Conservation (phyloP, 2,329 filamentous ascomycete genomes). For the Cordyceps fumosorosea region DNA sequence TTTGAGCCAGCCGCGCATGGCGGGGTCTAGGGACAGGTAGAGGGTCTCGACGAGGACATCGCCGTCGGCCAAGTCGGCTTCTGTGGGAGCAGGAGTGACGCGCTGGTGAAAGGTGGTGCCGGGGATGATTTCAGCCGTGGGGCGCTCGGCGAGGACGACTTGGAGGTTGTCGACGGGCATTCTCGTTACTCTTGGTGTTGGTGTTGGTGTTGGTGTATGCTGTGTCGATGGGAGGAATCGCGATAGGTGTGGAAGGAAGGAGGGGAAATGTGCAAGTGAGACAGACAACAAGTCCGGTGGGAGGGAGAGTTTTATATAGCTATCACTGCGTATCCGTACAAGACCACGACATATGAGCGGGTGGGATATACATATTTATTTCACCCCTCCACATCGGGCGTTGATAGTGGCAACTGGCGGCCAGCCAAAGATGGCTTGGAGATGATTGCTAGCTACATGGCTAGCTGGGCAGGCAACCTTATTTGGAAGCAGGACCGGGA, state of each 20-base stretch:
- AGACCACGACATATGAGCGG: neutral
- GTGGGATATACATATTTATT: neutral
- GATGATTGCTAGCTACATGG: neutral
- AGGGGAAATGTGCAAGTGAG: too few relatives aligned
- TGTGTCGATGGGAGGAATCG: neutral
- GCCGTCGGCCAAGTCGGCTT: constrained; percentile 52
- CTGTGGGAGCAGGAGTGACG: constrained; percentile 42
- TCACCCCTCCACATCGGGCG: neutral
- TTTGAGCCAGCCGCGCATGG: constrained; percentile 69
- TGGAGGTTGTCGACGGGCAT: constrained; percentile 41
- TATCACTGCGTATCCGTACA: neutral
- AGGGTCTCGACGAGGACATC: constrained; percentile 54
- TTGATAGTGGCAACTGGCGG: neutral
- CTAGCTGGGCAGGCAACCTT: neutral
- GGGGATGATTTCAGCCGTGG: constrained; percentile 52
- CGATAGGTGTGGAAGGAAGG: too few relatives aligned
- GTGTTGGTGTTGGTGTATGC: neutral
- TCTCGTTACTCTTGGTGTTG: constrained; percentile 12
- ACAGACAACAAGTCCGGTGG: neutral
- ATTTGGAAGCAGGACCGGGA: neutral
- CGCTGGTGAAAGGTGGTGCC: constrained; percentile 57
- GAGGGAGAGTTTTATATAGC: neutral
- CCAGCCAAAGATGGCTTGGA: too few relatives aligned
- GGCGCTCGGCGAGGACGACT: constrained; percentile 58
- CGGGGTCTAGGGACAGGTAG: constrained; percentile 65